phyloP scores from a whole-genome alignment of 108 stramenopile species.

The Cylindrotheca closterium region DNA sequence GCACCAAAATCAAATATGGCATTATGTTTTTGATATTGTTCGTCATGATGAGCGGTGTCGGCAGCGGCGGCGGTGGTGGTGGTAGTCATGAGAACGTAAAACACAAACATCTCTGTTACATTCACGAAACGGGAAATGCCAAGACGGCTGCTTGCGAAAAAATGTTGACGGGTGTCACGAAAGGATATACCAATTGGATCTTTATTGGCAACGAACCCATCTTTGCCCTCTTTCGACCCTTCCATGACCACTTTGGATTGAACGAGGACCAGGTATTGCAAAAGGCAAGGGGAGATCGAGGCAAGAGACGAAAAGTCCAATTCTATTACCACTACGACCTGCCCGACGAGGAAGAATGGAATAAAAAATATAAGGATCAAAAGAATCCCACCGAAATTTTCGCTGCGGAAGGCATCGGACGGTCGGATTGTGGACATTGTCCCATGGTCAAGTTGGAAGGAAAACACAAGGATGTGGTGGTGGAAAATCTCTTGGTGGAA shows the following conservation, averaged over 20 bases:
- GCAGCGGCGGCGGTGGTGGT: background rate
- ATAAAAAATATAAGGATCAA: background rate
- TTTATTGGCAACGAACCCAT: background rate
- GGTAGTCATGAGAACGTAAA: background rate
- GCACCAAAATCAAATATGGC: background rate
- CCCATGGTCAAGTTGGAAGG: background rate
- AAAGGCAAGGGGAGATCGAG: background rate
- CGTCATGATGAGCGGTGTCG: background rate
- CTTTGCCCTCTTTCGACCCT: background rate
- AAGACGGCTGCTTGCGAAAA: background rate
- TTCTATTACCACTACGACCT: background rate
- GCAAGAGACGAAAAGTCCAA: background rate
- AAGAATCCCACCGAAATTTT: background rate
- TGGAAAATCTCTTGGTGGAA: background rate
- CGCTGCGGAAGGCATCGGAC: background rate
- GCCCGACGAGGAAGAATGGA: background rate
- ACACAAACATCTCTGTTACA: background rate
- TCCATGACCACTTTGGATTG: background rate
- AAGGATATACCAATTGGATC: background rate
- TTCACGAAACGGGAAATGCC: background rate
- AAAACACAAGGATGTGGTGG: background rate
- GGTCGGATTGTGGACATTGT: background rate
- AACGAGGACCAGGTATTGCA: background rate
- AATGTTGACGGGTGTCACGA: background rate
- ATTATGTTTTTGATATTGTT: background rate